Base-by-base conservation (phyloP, 306 rosid species). In the Vicia sativa region DNA sequence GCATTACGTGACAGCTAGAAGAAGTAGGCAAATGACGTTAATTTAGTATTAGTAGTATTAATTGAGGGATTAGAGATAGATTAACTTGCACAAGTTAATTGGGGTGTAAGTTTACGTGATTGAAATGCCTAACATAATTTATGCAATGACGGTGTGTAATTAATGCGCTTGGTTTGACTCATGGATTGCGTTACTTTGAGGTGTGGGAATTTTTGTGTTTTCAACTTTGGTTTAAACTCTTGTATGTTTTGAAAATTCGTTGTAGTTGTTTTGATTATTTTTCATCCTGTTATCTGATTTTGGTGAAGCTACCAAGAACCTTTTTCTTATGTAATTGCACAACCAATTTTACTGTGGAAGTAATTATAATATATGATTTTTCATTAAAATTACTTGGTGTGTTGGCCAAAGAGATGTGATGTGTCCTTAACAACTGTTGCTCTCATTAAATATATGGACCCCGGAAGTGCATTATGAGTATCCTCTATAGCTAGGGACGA, bases 161-260 rank as follows among this genome's bases (percentile, higher is more conserved):
- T 67, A 57, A 76, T 34, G 42, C 42, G 65, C 65, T 28, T 68
- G 1, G 69, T 67, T 76, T 62, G 78, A 73, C 65, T 16, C 9
- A 6, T 10, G 21, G 35, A 3, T 62, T 54, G 52, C 19, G 57
- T 71, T 16, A 49, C 38, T 65, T 38, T 0, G 34, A 15, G 43
- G 55, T 39, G 0, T 15, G 48, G 13, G 67, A 3, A 4, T 50
- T 18, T 1, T 25, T 59, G 35, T 71, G 25, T 34, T 59, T 23
- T 54, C 2, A 28, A 65, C 53, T 12, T 21, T 52, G 13, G 45
- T 14, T 35, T 21, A 18, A 49, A 19, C 23, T 6, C 8, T 31
- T 31, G 37, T 31, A 5, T 23, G 1, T n/a, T n/a, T n/a, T n/a
- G n/a, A n/a, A 21, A 21, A 21, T 26, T 3, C 5, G 34, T 29